Evolutionary conservation across 179 eudicot genomes (phyloP).

Genomic region (Patellifolia procumbens): DNA sequence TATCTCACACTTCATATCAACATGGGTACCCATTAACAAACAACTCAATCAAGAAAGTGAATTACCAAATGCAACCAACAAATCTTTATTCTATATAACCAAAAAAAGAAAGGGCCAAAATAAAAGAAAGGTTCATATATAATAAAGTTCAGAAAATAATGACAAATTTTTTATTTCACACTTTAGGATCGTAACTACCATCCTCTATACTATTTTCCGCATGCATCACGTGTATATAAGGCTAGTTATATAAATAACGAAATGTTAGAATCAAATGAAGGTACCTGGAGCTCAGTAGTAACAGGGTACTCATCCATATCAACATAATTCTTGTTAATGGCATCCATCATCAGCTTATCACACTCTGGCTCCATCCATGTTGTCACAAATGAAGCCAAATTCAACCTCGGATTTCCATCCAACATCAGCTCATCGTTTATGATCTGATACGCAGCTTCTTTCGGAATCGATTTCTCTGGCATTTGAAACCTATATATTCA

Average conservation of each 20-base stretch:
- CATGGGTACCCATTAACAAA: too few species aligned
- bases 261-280: background rate
- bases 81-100: too few species aligned
- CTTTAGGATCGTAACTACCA: too few species aligned
- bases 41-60: too few species aligned
- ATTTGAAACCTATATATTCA: conserved; percentile 32
- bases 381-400: conserved; percentile 43
- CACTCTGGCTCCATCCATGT: conserved; percentile 52
- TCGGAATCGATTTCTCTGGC: conserved; percentile 40
- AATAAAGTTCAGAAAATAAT: too few species aligned
- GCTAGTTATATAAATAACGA: background rate
- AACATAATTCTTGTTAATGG: conserved; percentile 42
- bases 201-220: background rate
- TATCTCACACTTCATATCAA: too few species aligned
- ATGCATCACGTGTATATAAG: background rate
- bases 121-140: too few species aligned
- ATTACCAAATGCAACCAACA: too few species aligned
- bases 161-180: too few species aligned
- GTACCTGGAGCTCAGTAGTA: conserved; percentile 46
- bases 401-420: conserved; percentile 43
- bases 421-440: conserved; percentile 42
- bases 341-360: conserved; percentile 39
- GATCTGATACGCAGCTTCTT: conserved; percentile 44
- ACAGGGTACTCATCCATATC: conserved; percentile 49
- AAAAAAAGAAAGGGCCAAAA: too few species aligned